Percentiles rank a stretch among this genome's conserved stretches.
These are phyloP conservation scores for Mucor mucedo DNA, from an alignment of 371 early-diverging fungal species.

Conservation along the genomic window DNA sequence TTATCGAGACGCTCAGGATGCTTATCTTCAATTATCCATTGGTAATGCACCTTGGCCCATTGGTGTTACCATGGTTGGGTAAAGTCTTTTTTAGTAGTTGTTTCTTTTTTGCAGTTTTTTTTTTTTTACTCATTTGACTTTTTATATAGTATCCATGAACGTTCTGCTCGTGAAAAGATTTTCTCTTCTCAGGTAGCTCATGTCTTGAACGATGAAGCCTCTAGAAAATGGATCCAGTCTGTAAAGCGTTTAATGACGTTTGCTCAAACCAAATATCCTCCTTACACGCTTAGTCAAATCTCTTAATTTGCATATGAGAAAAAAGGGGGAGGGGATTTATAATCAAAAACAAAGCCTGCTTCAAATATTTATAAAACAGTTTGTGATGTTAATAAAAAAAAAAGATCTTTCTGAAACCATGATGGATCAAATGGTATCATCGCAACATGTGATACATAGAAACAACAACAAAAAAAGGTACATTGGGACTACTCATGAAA, in stretches of 20 bases:
- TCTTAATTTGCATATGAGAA: slow-evolving; percentile 30
- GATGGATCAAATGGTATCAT: no score
- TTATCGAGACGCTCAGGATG: slow-evolving; percentile 92
- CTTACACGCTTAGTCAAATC: slow-evolving; percentile 71
- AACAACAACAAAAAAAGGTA: no score
- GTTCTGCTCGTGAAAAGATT: slow-evolving; percentile 97
- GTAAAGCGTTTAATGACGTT: slow-evolving; percentile 96
- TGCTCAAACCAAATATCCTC: slow-evolving; percentile 91
- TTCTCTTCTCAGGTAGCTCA: slow-evolving; percentile 94
- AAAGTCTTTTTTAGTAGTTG: slow-evolving; percentile 24
- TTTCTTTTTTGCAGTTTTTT: neutral
- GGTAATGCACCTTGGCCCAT: slow-evolving; percentile 99
- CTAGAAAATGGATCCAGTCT: slow-evolving; percentile 98
- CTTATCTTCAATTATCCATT: slow-evolving; percentile 92
- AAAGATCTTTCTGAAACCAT: no score
- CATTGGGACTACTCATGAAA: no score
- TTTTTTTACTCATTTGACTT: neutral
- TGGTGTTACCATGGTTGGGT: slow-evolving; percentile 90
- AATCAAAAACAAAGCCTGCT: neutral
- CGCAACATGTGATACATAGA: no score
- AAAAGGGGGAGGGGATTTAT: neutral
- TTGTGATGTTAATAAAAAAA: no score
- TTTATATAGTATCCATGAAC: slow-evolving; percentile 89
- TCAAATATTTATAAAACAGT: neutral
- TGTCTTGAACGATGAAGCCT: slow-evolving; percentile 96